phyloP scores from a whole-genome alignment of 345 rosid species.

The Citrus medica region DNA sequence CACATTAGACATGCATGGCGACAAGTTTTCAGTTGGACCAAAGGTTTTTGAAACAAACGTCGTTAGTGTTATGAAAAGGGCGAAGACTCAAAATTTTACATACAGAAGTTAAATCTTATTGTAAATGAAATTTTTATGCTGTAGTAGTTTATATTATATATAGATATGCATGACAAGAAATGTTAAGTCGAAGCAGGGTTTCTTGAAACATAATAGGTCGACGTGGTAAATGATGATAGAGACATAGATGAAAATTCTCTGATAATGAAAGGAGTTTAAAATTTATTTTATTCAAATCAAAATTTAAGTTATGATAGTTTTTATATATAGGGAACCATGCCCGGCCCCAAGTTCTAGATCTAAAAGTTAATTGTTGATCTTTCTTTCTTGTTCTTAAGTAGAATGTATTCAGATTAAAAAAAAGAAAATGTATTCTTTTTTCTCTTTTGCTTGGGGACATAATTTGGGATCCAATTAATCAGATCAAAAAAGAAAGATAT shows the following conservation, averaged over 20 bases:
- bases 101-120: neutral
- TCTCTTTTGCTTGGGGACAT: neutral
- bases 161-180: slow-evolving; percentile 5
- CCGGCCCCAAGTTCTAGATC: neutral
- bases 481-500: neutral
- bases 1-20: slow-evolving; percentile 12
- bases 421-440: neutral
- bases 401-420: no score
- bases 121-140: neutral
- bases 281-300: no score
- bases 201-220: neutral
- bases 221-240: neutral
- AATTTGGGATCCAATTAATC: neutral
- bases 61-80: neutral
- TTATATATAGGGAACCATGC: neutral
- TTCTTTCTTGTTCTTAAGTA: neutral
- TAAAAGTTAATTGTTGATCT: neutral
- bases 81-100: neutral
- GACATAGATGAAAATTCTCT: neutral
- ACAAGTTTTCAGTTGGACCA: slow-evolving; percentile 1
- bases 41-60: neutral
- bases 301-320: no score
- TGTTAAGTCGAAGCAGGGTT: neutral
- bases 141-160: neutral
- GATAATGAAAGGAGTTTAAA: neutral